These are phyloP conservation scores for Rhynchosporium graminicola DNA, from an alignment of 2,329 filamentous ascomycete genomes.

Conservation along the genomic window DNA sequence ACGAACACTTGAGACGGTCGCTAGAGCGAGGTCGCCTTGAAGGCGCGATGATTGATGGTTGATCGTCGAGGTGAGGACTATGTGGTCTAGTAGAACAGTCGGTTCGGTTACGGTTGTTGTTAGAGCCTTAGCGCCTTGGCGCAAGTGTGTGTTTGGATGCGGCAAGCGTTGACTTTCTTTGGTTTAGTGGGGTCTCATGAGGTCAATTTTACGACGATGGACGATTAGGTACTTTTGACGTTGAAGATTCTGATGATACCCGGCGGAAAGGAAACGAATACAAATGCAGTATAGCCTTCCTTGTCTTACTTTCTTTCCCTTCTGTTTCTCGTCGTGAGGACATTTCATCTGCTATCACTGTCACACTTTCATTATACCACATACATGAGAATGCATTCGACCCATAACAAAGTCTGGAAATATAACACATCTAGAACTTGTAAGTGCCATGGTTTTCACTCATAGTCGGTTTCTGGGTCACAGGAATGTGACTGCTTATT, in stretches of 20 bases:
- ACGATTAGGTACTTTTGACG: not conserved
- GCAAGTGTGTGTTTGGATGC: not conserved
- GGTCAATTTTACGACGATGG: not conserved
- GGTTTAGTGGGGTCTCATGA: not conserved
- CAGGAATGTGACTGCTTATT: not conserved
- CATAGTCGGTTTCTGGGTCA: too few species aligned
- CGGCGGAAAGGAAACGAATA: not conserved
- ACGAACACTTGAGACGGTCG: constrained; percentile 56
- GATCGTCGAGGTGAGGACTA: not conserved
- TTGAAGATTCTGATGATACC: not conserved
- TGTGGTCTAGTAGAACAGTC: not conserved
- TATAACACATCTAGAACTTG: not conserved
- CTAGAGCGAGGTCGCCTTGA: constrained; percentile 50
- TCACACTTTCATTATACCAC: not conserved
- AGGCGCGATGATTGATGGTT: constrained; percentile 35
- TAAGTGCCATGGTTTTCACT: not conserved
- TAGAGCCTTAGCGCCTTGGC: not conserved
- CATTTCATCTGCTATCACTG: not conserved
- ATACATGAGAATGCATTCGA: not conserved
- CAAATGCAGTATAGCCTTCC: not conserved
- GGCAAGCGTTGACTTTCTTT: not conserved
- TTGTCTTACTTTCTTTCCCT: not conserved
- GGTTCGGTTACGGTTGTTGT: too few species aligned
- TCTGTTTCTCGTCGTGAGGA: not conserved
- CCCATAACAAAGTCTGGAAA: not conserved